phyloP scores from a whole-genome alignment of 2,329 filamentous ascomycete genomes.

The Xylaria multiplex region DNA sequence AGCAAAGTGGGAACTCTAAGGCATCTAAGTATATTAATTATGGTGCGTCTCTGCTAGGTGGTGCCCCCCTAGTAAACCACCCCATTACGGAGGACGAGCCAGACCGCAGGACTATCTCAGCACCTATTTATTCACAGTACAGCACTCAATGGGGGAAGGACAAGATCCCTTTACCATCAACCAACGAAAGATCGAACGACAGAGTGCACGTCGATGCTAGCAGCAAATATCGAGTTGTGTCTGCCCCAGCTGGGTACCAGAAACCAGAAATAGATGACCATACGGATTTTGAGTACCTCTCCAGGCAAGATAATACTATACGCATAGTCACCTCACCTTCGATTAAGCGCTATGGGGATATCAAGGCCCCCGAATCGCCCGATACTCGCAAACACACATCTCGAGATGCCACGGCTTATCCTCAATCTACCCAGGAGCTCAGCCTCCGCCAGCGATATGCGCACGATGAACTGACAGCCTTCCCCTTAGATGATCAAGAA shows the following conservation, averaged over 20 bases:
- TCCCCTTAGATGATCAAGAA: slow-evolving; percentile 36
- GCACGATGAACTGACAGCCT: slow-evolving; percentile 37
- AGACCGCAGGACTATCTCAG: slow-evolving; percentile 62
- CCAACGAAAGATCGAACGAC: slow-evolving; percentile 54
- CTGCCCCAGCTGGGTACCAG: slow-evolving; percentile 52
- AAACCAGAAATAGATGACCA: slow-evolving; percentile 46
- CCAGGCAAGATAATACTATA: slow-evolving; percentile 62
- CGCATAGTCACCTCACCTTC: slow-evolving; percentile 64
- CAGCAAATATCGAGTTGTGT: slow-evolving; percentile 57
- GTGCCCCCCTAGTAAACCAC: slow-evolving; percentile 20
- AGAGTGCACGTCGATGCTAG: slow-evolving; percentile 34
- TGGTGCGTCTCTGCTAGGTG: slow-evolving; percentile 38
- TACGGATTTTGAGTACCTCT: slow-evolving; percentile 57
- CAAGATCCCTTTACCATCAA: slow-evolving; percentile 58
- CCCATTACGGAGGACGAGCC: slow-evolving; percentile 41
- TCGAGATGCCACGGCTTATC: slow-evolving; percentile 32
- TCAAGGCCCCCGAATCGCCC: slow-evolving; percentile 52
- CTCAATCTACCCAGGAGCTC: slow-evolving; percentile 32
- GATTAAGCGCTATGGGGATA: slow-evolving; percentile 44
- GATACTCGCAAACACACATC: slow-evolving; percentile 55
- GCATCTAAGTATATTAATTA: slow-evolving; percentile 33
- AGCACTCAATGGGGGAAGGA: slow-evolving; percentile 51
- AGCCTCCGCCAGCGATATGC: slow-evolving; percentile 46
- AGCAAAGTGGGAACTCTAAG: slow-evolving; percentile 17
- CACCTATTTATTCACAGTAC: slow-evolving; percentile 58